Conservation (phyloP, 345 rosid genomes). For the Bruguiera parviflora region DNA sequence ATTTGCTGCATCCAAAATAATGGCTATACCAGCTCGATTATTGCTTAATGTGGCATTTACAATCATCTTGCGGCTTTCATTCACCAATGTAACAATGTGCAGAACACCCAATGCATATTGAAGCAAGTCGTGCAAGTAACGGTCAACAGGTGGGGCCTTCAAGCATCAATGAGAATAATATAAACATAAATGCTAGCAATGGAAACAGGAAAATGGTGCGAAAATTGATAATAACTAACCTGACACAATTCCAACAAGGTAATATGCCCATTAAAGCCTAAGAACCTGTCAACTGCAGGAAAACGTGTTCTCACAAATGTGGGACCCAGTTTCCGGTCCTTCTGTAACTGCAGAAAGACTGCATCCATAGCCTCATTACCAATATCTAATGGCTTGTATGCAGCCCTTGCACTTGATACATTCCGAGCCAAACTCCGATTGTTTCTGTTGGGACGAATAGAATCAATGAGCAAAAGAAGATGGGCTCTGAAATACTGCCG, state of each 20-base stretch:
- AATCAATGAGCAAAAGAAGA: constrained; percentile 82
- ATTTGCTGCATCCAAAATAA: constrained; percentile 90
- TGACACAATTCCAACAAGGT: constrained; percentile 95
- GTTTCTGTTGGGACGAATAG: constrained; percentile 82
- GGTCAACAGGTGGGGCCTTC: constrained; percentile 96
- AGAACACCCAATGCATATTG: constrained; percentile 97
- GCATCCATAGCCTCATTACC: constrained; percentile 98
- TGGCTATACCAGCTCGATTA: constrained; percentile 85
- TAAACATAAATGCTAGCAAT: constrained; percentile 6
- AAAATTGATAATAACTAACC: constrained; percentile 33
- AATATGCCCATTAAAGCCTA: constrained; percentile 72
- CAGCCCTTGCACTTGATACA: constrained; percentile 77
- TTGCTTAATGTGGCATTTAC: constrained; percentile 80
- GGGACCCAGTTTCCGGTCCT: constrained; percentile 93
- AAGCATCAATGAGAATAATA: constrained; percentile 23
- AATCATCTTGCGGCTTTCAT: constrained; percentile 84
- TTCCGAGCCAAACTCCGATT: constrained; percentile 66
- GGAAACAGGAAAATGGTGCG: background rate
- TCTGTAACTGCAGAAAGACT: constrained; percentile 81
- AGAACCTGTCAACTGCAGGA: constrained; percentile 80
- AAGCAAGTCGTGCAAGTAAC: constrained; percentile 91
- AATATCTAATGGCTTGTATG: constrained; percentile 89
- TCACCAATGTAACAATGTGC: constrained; percentile 81
- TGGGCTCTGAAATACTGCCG: constrained; percentile 98
- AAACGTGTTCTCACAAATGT: constrained; percentile 83